Evolutionary conservation across 306 rosid genomes (phyloP).

Genomic region (Sicyos edulis): DNA sequence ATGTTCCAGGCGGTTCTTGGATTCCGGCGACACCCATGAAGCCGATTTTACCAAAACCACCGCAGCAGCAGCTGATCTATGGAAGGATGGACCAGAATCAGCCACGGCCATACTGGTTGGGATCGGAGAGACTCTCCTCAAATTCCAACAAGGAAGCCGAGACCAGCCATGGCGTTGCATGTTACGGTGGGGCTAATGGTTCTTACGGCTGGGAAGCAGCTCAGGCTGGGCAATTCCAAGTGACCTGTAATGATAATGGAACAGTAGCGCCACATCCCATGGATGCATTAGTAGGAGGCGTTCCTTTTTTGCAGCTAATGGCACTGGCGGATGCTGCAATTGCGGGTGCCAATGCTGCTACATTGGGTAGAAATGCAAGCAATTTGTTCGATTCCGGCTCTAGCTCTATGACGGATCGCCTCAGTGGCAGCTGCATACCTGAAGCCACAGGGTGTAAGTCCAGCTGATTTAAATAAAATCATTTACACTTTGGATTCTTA

Average conservation of each 20-base stretch:
- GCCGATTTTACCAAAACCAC: constrained; percentile 17
- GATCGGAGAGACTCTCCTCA: constrained; percentile 12
- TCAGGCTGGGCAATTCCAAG: constrained; percentile 3
- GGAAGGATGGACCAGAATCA: constrained; percentile 14
- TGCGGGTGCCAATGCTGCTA: constrained; percentile 1
- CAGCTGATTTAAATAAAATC: not conserved
- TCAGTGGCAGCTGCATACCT: not conserved
- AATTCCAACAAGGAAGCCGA: constrained; percentile 7
- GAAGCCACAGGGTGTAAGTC: constrained; percentile 18
- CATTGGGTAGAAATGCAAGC: constrained; percentile 8
- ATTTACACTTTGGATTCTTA: not conserved
- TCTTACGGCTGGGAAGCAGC: constrained; percentile 7
- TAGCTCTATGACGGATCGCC: not conserved
- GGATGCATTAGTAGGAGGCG: not conserved
- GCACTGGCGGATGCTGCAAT: constrained; percentile 20
- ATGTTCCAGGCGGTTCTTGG: constrained; percentile 16
- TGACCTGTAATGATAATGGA: constrained; percentile 1
- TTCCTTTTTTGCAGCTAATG: constrained; percentile 16
- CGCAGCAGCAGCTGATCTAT: constrained; percentile 20
- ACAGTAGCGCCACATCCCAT: not conserved
- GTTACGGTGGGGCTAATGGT: constrained; percentile 17
- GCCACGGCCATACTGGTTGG: not conserved
- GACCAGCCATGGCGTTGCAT: constrained; percentile 15
- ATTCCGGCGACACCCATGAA: constrained; percentile 23
- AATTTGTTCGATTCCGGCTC: constrained; percentile 1